Evolutionary conservation across 179 eudicot genomes (phyloP), one percentile per base, ranked within the genome.

Genomic region (Silene vulgaris): DNA sequence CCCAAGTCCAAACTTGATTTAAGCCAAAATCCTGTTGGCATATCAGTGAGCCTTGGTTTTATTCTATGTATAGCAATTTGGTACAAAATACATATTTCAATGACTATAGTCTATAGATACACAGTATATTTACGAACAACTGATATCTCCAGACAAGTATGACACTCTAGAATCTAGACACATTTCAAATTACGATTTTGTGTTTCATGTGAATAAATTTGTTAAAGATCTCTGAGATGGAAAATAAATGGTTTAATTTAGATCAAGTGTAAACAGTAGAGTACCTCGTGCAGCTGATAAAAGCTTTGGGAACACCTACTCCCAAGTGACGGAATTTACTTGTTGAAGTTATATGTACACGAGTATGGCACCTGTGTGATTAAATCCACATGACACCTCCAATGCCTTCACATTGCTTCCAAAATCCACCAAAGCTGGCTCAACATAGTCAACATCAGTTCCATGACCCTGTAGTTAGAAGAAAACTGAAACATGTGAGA

Each of bases 321-420:
- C 35, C 48, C 65, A 56, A 21, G 59, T 56, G 61, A 69, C 0
- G 14, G 29, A n/a, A 16, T 30, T 65, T 63, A 64, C 70, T 23
- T 20, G 45, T 64, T 17, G 12, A 72, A 76, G 35, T 64, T 64
- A 82, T 3, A 40, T 8, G 65, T 67, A 75, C 54, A 90, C 87
- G 17, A 90, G 82, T 74, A 95, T 74, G 60, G 90, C 99, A 69
- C 89, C 99, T 2, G 99, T 93, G 79, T 95, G 99, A 83, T 95
- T 95, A 77, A 95, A 92, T 78, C 99, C 99, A 48, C 99, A 95
- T 12, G 99, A 95, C 45, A 95, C 80, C 77, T 86, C 86, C 70
- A 92, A 72, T 72, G 96, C 97, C 83, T 85, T 93, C 65, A 90
- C 86, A 73, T 86, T 84, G 82, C 76, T 80, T 23, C 88, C 91